Evolutionary conservation across 345 rosid genomes (phyloP).

Genomic region (Salix brachista): DNA sequence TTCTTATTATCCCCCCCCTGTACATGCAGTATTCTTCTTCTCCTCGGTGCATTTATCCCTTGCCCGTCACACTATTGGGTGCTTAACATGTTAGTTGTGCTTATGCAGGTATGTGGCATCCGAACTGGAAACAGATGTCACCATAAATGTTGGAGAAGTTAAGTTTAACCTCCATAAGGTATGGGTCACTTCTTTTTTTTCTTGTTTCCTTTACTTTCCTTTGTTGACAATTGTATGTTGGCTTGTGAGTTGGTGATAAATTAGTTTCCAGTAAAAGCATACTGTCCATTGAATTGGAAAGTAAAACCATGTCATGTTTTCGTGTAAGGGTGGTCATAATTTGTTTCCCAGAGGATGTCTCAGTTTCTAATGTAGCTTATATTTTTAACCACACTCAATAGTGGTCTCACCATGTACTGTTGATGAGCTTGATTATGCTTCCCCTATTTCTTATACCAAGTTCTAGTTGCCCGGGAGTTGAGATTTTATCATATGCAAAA

Average conservation of each 20-base stretch:
- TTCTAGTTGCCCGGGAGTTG: neutral
- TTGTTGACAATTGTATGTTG: neutral
- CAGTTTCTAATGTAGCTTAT: neutral
- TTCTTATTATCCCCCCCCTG: neutral
- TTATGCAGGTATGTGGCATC: constrained; percentile 59
- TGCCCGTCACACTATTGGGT: constrained; percentile 5
- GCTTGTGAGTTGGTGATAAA: neutral
- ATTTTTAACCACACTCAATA: neutral
- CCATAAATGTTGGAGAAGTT: constrained; percentile 60
- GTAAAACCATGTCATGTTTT: neutral
- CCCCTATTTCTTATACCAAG: neutral
- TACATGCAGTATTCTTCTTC: neutral
- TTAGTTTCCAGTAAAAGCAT: neutral
- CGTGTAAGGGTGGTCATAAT: neutral
- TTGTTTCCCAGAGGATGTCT: neutral
- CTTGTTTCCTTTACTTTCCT: neutral
- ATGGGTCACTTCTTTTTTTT: neutral
- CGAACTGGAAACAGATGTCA: constrained; percentile 72
- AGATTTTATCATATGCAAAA: neutral
- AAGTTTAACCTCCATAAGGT: constrained; percentile 93
- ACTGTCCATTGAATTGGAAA: neutral
- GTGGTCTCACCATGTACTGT: neutral
- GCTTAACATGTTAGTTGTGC: constrained; percentile 18
- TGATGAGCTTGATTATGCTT: neutral
- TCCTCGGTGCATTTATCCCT: constrained; percentile 6